phyloP scores from a whole-genome alignment of 139 green algal genomes.

The Chlamydomonas sphaeroides region DNA sequence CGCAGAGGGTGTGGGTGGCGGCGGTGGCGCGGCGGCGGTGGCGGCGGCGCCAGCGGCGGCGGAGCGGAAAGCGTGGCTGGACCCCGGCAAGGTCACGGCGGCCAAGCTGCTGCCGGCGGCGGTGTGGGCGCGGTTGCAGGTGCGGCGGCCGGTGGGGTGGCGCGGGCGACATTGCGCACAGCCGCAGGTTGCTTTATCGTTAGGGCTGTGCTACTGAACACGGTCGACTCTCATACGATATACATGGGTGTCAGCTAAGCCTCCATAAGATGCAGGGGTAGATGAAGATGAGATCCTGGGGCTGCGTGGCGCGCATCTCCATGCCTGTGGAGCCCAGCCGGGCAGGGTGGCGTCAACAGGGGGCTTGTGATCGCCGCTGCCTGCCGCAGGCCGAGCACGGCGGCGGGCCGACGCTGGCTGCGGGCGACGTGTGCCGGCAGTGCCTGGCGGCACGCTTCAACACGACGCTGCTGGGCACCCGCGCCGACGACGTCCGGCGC shows the following conservation, averaged over 20 bases:
- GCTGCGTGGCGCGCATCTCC: too few relatives aligned
- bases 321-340: too few relatives aligned
- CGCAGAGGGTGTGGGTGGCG: not conserved
- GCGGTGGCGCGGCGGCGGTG: not conserved
- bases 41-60: not conserved
- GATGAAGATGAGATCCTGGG: too few relatives aligned
- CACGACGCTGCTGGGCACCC: not conserved
- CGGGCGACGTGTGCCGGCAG: conserved; percentile 22
- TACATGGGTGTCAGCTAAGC: too few relatives aligned
- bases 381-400: conserved; percentile 15
- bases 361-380: too few relatives aligned
- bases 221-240: too few relatives aligned
- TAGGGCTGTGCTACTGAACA: too few relatives aligned
- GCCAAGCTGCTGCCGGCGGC: conserved; percentile 42
- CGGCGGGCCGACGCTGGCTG: conserved; percentile 50
- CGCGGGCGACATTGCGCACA: too few relatives aligned
- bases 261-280: too few relatives aligned
- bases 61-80: conserved; percentile 36
- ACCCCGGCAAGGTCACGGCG: conserved; percentile 49
- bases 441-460: conserved; percentile 16
- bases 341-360: too few relatives aligned
- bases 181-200: too few relatives aligned
- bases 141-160: too few relatives aligned
- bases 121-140: conserved; percentile 47
- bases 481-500: conserved; percentile 8